Base-by-base conservation (phyloP, 2,329 filamentous ascomycete species). In the Chrysoporthe austroafricana region DNA sequence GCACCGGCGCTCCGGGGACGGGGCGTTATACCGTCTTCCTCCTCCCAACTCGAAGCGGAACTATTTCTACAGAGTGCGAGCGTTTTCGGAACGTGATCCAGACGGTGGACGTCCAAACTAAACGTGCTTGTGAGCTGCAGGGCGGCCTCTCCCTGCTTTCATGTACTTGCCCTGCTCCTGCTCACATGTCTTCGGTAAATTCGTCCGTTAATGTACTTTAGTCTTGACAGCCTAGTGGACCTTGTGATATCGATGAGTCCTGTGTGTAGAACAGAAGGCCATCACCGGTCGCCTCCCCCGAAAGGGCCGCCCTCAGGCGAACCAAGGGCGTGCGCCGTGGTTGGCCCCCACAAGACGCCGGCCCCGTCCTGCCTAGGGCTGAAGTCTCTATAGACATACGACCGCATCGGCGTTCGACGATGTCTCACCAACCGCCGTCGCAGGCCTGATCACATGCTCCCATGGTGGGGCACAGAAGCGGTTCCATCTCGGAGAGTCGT, bases 21-120 rank as follows among this genome's bases (percentile, higher is more conserved):
- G 68, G 56, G 65, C 50, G 4, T 44, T 44, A 62, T 44, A 50
- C 42, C 60, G 60, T 62, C 60, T 50, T 62, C 21, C 21, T 5
- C 36, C 13, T 34, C 13, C 9, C 8, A 14, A 34, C 36, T 39
- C 36, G 36, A 39, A 39, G 36, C 36, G 36, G 36, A 9, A 39
- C 26, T 26, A 26, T 26, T 26, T 26, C 50, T 8, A 13, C 9
- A 54, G 11, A 34, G 34, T 54, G 26, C 50, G 50, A 32, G 50
- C 11, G 14, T 21, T 32, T 4, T 16, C 16, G 50, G 26, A 26
- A 54, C 21, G 21, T 13, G 48, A 39, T 9, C 36, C 36, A 39
- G 36, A 39, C 36, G 5, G 36, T 39, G 9, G 36, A 39, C 36
- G 6, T 9, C 9, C 6, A 39, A 39, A 9, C 36, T 5, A 39